Base-by-base conservation (phyloP, 176 grass and related monocot genomes). In the Cenchrus fungigraminus region DNA sequence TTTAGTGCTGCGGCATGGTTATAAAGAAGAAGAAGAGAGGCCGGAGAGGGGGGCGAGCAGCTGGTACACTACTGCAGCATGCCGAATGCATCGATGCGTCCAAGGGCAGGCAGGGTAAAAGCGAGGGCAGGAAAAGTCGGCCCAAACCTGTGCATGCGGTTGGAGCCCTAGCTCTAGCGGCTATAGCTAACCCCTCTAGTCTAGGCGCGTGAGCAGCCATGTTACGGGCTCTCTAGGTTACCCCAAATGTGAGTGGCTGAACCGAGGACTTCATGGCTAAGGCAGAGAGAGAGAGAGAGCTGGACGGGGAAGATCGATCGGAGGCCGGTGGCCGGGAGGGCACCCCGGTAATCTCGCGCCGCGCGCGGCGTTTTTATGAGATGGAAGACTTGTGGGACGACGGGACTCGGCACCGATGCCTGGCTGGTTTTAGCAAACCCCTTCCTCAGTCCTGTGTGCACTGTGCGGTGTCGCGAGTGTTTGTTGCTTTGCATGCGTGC, bases 181-280 rank as follows among this genome's bases (percentile, higher is more conserved):
- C 59, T 8, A 17, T 65, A 65, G 63, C 71, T 43, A 74, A 65
- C n/a, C 54, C 9, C 15, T 17, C 17, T 89, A 89, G 51, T 6
- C 78, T 89, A 89, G 51, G 44, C 12, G 68, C 44, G 70, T 40
- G 83, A 89, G 87, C 74, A 67, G 81, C 76, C 76, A 87, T 80
- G 84, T 79, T 80, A 84, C 81, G 5, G 14, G 6, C 47, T 2
- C 49, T 17, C 50, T 86, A 70, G 87, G 89, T 84, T 89, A 50
- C 90, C 85, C 81, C 72, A 95, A 88, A 90, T 84, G 76, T 91
- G 87, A 82, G 81, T 91, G 81, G 89, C 70, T 80, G 55, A 43
- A 71, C 62, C 0, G 60, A 87, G 68, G 75, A 5, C 57, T 71
- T 71, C 79, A 82, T 46, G 65, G 79, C 79, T 52, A 62, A 57